Evolutionary conservation across 306 rosid genomes (phyloP), one percentile per base, ranked within the genome.

Genomic region (Delonix regia): DNA sequence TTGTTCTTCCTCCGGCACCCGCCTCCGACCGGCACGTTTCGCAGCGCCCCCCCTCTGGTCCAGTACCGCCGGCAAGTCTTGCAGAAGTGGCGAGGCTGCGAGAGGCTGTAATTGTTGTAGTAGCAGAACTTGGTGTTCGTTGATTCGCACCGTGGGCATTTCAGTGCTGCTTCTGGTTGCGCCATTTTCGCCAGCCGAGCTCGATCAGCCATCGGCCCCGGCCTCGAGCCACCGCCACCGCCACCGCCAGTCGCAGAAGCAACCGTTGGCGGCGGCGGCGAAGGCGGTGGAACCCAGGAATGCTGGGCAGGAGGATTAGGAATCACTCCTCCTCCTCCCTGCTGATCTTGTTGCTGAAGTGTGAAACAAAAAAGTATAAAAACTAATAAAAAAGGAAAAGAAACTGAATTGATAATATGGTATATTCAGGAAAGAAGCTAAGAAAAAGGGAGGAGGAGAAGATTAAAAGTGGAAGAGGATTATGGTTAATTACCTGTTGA

Each of bases 41-140:
- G 81, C 28, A 94, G 85, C 9, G 97, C 91, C 39, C 98, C 98
- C 0, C 98, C 98, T 63, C 86, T 83, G 0, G 98, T 94, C 98
- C 98, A 94, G 78, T 94, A 94, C 1, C 98, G 96, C 7, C 96
- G 87, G 33, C 98, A 94, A 10, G 93, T 85, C 87, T 92, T 92
- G 87, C 98, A 94, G 69, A 90, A 91, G 86, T 94, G 98, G 4
- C 98, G 94, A 0, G 97, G 98, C 83, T 94, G 98, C 1, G 97
- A 80, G 0, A 85, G 92, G 66, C 78, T 91, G 79, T 94, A 94
- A 57, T 94, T 94, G 85, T 94, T 94, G 85, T 88, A 94, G 85
- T 94, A 94, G 71, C 98, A 94, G 28, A 94, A 94, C 86, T 94
- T 94, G 19, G 98, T 94, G 77, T 94, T 92, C 10, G 83, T 75